Evolutionary conservation across 2,329 filamentous ascomycete species (phyloP).

Genomic region (Monosporascus ibericus): DNA sequence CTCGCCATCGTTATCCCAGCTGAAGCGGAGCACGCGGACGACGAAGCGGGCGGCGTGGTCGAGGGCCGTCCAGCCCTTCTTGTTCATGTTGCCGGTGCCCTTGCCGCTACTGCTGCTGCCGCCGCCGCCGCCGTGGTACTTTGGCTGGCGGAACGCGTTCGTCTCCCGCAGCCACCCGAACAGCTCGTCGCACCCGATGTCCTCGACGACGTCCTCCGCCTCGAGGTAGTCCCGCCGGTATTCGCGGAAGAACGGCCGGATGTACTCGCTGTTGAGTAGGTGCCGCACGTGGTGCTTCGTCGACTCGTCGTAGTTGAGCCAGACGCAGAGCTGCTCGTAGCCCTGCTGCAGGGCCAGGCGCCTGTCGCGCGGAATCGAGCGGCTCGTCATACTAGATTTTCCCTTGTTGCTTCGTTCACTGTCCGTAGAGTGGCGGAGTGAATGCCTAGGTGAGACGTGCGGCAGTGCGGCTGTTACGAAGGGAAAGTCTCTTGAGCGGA

Average conservation of each 20-base stretch:
- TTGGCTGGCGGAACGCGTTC: constrained; percentile 13
- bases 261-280: constrained; percentile 15
- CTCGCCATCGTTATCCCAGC: constrained; percentile 20
- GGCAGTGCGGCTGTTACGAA: neutral
- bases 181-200: constrained; percentile 16
- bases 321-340: constrained; percentile 16
- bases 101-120: neutral
- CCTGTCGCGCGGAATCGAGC: constrained; percentile 12
- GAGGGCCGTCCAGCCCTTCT: constrained; percentile 17
- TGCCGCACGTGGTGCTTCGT: constrained; percentile 10
- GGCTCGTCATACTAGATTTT: constrained; percentile 8
- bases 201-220: constrained; percentile 6
- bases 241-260: constrained; percentile 23
- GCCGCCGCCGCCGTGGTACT: constrained; percentile 5
- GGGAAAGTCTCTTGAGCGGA: too few species aligned
- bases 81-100: constrained; percentile 3
- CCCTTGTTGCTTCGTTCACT: too few species aligned
- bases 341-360: constrained; percentile 10
- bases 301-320: constrained; percentile 18
- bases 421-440: too few species aligned
- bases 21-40: constrained; percentile 18
- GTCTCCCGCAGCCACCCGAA: constrained; percentile 8
- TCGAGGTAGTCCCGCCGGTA: constrained; percentile 23
- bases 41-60: constrained; percentile 23
- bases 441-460: neutral